Conservation (phyloP, 2,329 filamentous ascomycete species). For the Calonectria hongkongensis region DNA sequence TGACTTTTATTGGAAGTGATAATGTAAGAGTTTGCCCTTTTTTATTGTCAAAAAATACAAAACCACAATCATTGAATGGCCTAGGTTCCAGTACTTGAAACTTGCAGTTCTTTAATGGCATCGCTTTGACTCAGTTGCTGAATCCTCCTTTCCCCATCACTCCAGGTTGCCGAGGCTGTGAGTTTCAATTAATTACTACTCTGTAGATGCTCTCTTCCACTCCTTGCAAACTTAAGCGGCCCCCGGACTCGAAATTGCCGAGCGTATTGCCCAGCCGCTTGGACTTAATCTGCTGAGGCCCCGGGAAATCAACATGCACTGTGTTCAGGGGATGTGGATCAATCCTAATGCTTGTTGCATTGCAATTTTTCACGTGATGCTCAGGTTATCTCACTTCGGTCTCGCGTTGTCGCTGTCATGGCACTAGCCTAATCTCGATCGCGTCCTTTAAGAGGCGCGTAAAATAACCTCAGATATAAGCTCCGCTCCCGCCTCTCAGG, state of each 20-base stretch:
- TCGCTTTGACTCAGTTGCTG: too few species aligned
- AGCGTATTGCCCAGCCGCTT: background rate
- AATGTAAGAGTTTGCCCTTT: too few species aligned
- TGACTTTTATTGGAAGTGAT: too few species aligned
- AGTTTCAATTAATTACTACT: background rate
- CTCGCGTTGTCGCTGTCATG: too few species aligned
- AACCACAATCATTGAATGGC: too few species aligned
- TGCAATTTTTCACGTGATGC: background rate
- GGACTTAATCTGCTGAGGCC: background rate
- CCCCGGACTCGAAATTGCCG: background rate
- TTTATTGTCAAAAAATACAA: too few species aligned
- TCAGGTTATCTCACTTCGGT: background rate
- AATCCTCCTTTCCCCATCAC: too few species aligned
- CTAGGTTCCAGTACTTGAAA: too few species aligned
- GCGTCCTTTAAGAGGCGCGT: background rate
- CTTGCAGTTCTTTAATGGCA: too few species aligned
- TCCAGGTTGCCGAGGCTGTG: background rate
- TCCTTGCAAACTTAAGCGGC: background rate
- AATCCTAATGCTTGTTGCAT: background rate
- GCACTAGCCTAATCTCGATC: too few species aligned
- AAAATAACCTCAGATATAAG: constrained; percentile 21
- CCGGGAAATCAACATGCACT: background rate
- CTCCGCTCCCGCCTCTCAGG: background rate
- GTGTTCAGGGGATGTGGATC: background rate
- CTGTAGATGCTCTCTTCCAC: background rate